Base-by-base conservation (phyloP, 1,139 yeast species). In the Lodderomyces metapsilosis region DNA sequence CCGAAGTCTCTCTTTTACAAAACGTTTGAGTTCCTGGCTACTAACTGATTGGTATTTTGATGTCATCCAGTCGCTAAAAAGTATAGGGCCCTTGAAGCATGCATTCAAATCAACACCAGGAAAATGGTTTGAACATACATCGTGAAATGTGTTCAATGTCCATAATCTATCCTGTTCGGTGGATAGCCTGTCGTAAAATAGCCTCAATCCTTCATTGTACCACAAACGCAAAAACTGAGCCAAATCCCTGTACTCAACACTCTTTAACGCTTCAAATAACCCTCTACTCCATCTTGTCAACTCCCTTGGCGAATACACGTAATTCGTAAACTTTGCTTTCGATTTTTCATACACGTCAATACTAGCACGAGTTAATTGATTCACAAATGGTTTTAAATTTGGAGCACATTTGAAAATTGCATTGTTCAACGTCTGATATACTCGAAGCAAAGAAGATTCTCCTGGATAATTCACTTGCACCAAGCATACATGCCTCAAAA, bases 241-340 rank as follows among this genome's bases (percentile, higher is more conserved):
- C 12, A 79, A 52, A 1, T 64, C 54, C 2, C 68, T 47, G 24
- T 64, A 58, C 3, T 66, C 68, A 2, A 64, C 50, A 1, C 71
- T 59, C 42, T 66, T 62, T 10, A 85, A 53, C 0, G 84, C 84
- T 38, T 77, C 78, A 40, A 78, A 71, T 1, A 92, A 61, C n/a
- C 96, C 96, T 46, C 86, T 72, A 2, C 81, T 68, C 95, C 96
- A 88, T 45, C 98, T 67, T 0, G 98, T 88, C 20, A 92, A 70
- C 56, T 92, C 98, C 58, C 98, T 80, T 0, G 98, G 98, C 20
- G 95, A 84, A 56, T 84, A 86, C 1, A 87, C 68, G 54, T 88
- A 88, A 55, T 87, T 95, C 16, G 25, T 22, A 11, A 36, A 53
- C 45, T 1, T 47, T 41, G 1, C 44, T 38, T 67, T 74, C 2